A percentile compares a stretch with the other conserved stretches of the same genome.
These are phyloP conservation scores for Cytospora schulzeri DNA, from an alignment of 2,329 filamentous ascomycete species.

Conservation along the genomic window DNA sequence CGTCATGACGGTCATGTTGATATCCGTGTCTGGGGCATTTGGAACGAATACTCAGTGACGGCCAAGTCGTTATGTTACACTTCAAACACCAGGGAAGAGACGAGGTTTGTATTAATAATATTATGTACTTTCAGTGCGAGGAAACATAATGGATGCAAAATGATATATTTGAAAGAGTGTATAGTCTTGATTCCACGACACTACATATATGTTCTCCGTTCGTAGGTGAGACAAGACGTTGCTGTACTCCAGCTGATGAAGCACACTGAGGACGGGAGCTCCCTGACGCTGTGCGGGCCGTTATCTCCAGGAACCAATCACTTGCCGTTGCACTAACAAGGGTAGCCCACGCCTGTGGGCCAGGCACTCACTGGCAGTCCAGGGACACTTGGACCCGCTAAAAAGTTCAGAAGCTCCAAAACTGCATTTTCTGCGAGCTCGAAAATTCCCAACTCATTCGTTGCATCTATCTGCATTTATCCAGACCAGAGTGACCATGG, in stretches of 20 bases:
- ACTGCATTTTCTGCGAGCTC: slow-evolving; percentile 24
- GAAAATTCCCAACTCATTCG: slow-evolving; percentile 19
- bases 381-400: slow-evolving; percentile 21
- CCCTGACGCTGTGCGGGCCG: neutral
- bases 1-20: slow-evolving; percentile 19
- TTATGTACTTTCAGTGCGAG: neutral
- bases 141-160: no score
- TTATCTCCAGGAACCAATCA: slow-evolving; percentile 8
- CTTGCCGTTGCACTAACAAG: neutral
- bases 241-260: neutral
- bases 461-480: slow-evolving; percentile 23
- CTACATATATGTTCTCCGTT: neutral
- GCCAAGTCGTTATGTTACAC: neutral
- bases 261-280: neutral
- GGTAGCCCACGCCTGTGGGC: neutral
- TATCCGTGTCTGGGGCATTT: slow-evolving; percentile 24
- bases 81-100: neutral
- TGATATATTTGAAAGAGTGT: no score
- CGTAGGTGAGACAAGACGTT: neutral
- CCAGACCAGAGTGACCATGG: slow-evolving; percentile 45
- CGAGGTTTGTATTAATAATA: neutral
- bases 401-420: slow-evolving; percentile 29
- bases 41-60: neutral
- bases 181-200: neutral
- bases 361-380: neutral